A percentile compares a stretch with the other conserved stretches of the same genome.
Conservation (phyloP, 306 rosid species). For the Ormosia emarginata region DNA sequence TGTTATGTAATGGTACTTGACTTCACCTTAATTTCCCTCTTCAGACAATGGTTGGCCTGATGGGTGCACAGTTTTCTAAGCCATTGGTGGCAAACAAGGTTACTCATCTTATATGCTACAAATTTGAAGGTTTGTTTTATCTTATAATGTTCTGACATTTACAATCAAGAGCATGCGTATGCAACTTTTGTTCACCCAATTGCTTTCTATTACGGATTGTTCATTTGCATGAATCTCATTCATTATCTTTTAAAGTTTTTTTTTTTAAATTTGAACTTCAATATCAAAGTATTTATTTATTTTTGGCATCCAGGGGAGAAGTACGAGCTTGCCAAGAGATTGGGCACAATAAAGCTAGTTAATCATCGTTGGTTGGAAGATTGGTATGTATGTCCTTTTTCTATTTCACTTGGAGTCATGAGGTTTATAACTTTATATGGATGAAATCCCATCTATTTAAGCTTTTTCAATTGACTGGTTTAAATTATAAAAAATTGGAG, state of each 20-base stretch:
- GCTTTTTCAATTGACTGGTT: slow-evolving; percentile 2
- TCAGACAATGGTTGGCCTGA: slow-evolving; percentile 79
- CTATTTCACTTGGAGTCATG: background rate
- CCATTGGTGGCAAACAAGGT: slow-evolving; percentile 86
- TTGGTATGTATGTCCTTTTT: slow-evolving; percentile 43
- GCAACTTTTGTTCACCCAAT: background rate
- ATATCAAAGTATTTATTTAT: background rate
- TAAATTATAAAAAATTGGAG: background rate
- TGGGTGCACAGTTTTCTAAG: slow-evolving; percentile 88
- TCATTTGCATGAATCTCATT: background rate
- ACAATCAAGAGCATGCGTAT: background rate
- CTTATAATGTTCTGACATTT: background rate
- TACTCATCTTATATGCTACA: slow-evolving; percentile 95
- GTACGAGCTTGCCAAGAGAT: slow-evolving; percentile 77
- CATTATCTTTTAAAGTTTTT: background rate
- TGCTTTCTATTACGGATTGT: slow-evolving; percentile 14
- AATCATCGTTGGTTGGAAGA: slow-evolving; percentile 95
- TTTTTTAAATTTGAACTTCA: background rate
- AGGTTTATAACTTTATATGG: background rate
- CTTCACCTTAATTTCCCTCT: slow-evolving; percentile 4
- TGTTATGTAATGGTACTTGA: background rate
- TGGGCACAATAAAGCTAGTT: slow-evolving; percentile 69
- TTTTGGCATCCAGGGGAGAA: slow-evolving; percentile 66
- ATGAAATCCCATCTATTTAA: slow-evolving; percentile 12
- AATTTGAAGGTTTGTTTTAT: slow-evolving; percentile 76